Base-by-base conservation (phyloP, 768 basidiomycete genomes). In the Leccinellum albellum region DNA sequence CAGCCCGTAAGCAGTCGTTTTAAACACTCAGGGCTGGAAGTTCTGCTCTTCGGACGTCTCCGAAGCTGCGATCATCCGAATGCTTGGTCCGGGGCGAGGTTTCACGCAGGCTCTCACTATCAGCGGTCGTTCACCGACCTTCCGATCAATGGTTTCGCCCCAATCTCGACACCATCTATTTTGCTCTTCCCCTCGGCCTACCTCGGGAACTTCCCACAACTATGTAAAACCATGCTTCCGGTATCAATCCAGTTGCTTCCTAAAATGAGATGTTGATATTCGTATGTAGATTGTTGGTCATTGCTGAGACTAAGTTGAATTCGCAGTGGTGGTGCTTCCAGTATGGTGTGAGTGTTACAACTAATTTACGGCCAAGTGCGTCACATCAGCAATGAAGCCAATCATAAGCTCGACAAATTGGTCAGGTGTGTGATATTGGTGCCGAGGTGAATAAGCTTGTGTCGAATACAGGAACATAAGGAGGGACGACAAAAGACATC, bases 41-140 rank as follows among this genome's bases (percentile, higher is more conserved):
- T 49, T 29, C 17, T 32, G n/a, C 26, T 32, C 31, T 29, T 23
- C 49, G 49, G 31, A 50, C n/a, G 17, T 32, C 10, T 50, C 49
- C 49, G 49, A 32, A 50, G 20, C 20, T 50, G 21, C 12, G 21
- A 29, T 50, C n/a, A 10, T 40, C 49, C 26, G 29, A 28, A 20
- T 31, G 29, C 12, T 31, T 49, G 47, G 17, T 20, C 24, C 49
- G 31, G 23, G 31, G 23, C 29, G 12, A 21, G 23, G 64, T 68
- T 68, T 59, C 60, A 55, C 29, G 47, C 32, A 54, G 17, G 15
- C 45, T 49, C 51, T 49, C 59, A 53, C 52, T 64, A 64, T 49
- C 50, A 35, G 45, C 31, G 29, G 53, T 51, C 40, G 49, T 55
- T 50, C 47, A 24, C 31, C 32, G 53, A 57, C 33, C n/a, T 54